A percentile compares a stretch with the other conserved stretches of the same genome.
These are phyloP conservation scores for Simplicillium sp. DNA, from an alignment of 2,329 filamentous ascomycete species.

Conservation along the genomic window DNA sequence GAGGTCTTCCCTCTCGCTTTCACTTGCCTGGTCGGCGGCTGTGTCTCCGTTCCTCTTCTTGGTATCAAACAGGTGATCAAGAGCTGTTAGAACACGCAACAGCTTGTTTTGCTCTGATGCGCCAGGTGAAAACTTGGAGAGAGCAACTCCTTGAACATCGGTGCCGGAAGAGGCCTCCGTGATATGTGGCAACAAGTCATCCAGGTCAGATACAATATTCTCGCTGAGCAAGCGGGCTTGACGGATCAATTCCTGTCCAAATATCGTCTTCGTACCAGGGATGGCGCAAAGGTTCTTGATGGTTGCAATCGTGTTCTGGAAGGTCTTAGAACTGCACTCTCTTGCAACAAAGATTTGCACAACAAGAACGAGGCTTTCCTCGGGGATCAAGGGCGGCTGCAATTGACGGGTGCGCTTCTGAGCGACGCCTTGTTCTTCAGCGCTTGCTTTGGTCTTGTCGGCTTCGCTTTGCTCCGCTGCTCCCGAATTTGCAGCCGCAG, in stretches of 20 bases:
- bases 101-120: constrained; percentile 96
- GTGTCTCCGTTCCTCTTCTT: constrained; percentile 51
- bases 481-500: constrained; percentile 10
- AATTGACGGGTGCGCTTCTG: constrained; percentile 49
- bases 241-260: constrained; percentile 84
- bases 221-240: constrained; percentile 80
- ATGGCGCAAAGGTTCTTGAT: constrained; percentile 96
- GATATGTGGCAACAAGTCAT: constrained; percentile 78
- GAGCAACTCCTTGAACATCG: constrained; percentile 87
- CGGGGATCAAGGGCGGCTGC: constrained; percentile 75
- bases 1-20: constrained; percentile 69
- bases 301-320: constrained; percentile 94
- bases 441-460: constrained; percentile 15
- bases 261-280: constrained; percentile 77
- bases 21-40: constrained; percentile 41
- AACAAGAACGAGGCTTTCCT: constrained; percentile 85
- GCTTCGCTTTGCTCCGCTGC: constrained; percentile 17
- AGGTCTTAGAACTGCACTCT: constrained; percentile 95
- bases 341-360: constrained; percentile 93
- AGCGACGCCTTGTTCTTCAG: constrained; percentile 21
- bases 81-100: constrained; percentile 79
- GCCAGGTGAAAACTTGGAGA: constrained; percentile 91
- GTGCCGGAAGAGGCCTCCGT: constrained; percentile 79
- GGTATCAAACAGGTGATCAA: constrained; percentile 90
- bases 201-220: constrained; percentile 75